These are phyloP conservation scores for Penicillium sp. DNA, from an alignment of 2,329 filamentous ascomycete genomes.

Conservation along the genomic window DNA sequence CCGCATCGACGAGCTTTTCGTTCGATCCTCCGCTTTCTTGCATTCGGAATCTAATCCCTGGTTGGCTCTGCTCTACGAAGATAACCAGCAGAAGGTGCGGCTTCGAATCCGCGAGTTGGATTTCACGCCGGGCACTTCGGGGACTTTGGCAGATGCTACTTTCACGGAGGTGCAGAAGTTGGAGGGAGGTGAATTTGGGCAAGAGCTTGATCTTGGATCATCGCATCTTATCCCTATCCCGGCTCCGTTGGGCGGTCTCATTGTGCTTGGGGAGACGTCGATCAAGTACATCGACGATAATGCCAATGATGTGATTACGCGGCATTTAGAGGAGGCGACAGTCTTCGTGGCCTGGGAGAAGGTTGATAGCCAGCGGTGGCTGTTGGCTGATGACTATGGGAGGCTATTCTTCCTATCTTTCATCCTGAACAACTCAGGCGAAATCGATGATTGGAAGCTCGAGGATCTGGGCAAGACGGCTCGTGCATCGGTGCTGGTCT, in stretches of 20 bases:
- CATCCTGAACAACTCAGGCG: slow-evolving; percentile 59
- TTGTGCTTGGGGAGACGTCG: slow-evolving; percentile 75
- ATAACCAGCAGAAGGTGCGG: slow-evolving; percentile 56
- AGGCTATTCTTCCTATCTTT: slow-evolving; percentile 81
- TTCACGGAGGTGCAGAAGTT: slow-evolving; percentile 49
- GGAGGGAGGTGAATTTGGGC: slow-evolving; percentile 39
- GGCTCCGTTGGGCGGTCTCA: slow-evolving; percentile 61
- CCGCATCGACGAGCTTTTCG: slow-evolving; percentile 64
- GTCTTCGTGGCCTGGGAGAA: slow-evolving; percentile 91
- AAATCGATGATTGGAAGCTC: slow-evolving; percentile 71
- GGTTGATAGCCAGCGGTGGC: slow-evolving; percentile 75
- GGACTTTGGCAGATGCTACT: slow-evolving; percentile 52
- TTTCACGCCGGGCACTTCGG: slow-evolving; percentile 47
- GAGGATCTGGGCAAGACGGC: slow-evolving; percentile 67
- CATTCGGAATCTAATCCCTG: slow-evolving; percentile 56
- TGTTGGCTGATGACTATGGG: slow-evolving; percentile 92
- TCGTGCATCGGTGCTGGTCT: slow-evolving; percentile 73
- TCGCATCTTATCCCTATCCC: slow-evolving; percentile 62
- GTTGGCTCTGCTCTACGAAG: slow-evolving; percentile 64
- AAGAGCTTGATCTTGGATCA: slow-evolving; percentile 58
- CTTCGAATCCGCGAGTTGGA: slow-evolving; percentile 56
- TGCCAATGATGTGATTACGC: slow-evolving; percentile 63
- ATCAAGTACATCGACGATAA: slow-evolving; percentile 83
- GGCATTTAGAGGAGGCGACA: slow-evolving; percentile 67
- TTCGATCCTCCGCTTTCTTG: slow-evolving; percentile 65